Evolutionary conservation across 192 early-diverging fungal species (phyloP).

Genomic region (Backusella liffmaniae): DNA sequence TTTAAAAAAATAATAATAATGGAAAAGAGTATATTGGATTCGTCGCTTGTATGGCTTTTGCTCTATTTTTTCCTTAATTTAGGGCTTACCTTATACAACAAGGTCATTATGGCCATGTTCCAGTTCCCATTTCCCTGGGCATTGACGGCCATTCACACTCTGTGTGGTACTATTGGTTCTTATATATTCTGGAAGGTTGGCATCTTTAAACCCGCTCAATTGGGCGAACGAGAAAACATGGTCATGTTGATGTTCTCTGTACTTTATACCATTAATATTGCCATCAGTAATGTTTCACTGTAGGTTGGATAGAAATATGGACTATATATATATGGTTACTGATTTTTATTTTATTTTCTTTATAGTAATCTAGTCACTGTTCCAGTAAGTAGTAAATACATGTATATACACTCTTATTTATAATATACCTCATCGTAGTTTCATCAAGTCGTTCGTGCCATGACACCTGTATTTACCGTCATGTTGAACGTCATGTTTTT

Average conservation of each 20-base stretch:
- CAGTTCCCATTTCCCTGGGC: constrained; percentile 84
- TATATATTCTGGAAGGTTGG: constrained; percentile 46
- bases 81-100: constrained; percentile 81
- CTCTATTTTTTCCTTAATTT: constrained; percentile 77
- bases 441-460: constrained; percentile 84
- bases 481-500: constrained; percentile 62
- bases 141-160: constrained; percentile 80
- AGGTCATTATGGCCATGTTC: constrained; percentile 74
- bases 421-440: constrained; percentile 33
- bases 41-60: constrained; percentile 51
- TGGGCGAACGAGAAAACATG: constrained; percentile 58
- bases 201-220: constrained; percentile 48
- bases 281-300: constrained; percentile 80
- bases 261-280: constrained; percentile 90
- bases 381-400: constrained; percentile 18
- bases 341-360: background rate
- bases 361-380: constrained; percentile 35
- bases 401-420: background rate
- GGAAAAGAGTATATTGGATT: constrained; percentile 10
- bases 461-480: constrained; percentile 80
- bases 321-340: constrained; percentile 9
- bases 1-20: background rate
- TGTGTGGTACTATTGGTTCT: constrained; percentile 70
- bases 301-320: constrained; percentile 43
- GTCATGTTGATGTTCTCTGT: constrained; percentile 77